Conservation (phyloP, 164 flowering plant genomes). For the Magnolia officinalis region DNA sequence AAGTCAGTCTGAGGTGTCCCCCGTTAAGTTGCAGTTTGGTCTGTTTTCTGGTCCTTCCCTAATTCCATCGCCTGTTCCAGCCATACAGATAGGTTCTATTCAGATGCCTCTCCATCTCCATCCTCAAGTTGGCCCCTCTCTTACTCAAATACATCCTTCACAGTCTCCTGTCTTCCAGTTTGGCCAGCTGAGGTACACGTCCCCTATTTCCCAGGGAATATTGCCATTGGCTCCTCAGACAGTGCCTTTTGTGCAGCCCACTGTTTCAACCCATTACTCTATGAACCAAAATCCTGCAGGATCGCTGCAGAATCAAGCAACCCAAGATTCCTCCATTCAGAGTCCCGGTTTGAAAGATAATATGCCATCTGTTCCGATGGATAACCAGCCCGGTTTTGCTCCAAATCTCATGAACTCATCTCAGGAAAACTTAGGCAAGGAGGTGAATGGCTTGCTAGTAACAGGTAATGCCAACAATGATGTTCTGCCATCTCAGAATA, state of each 20-base stretch:
- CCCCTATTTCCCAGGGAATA: slow-evolving; percentile 74
- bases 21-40: slow-evolving; percentile 85
- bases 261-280: slow-evolving; percentile 40
- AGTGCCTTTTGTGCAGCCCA: slow-evolving; percentile 62
- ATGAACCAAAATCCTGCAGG: slow-evolving; percentile 41
- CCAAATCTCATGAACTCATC: slow-evolving; percentile 30
- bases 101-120: slow-evolving; percentile 96
- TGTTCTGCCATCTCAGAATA: slow-evolving; percentile 16
- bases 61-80: slow-evolving; percentile 90
- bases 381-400: slow-evolving; percentile 25
- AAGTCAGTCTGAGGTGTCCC: slow-evolving; percentile 56
- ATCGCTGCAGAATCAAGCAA: slow-evolving; percentile 30
- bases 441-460: slow-evolving; percentile 19
- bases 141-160: slow-evolving; percentile 63
- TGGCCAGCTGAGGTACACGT: slow-evolving; percentile 82
- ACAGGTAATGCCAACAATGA: slow-evolving; percentile 21
- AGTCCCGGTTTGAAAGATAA: slow-evolving; percentile 24
- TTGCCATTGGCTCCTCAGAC: slow-evolving; percentile 69
- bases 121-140: slow-evolving; percentile 66
- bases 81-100: slow-evolving; percentile 98
- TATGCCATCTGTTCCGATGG: slow-evolving; percentile 18
- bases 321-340: slow-evolving; percentile 29
- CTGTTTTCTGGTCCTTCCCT: slow-evolving; percentile 87
- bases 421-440: slow-evolving; percentile 19
- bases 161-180: slow-evolving; percentile 86